phyloP scores from a whole-genome alignment of 2,329 filamentous ascomycete genomes.

The Hymenoscyphus salicellus region DNA sequence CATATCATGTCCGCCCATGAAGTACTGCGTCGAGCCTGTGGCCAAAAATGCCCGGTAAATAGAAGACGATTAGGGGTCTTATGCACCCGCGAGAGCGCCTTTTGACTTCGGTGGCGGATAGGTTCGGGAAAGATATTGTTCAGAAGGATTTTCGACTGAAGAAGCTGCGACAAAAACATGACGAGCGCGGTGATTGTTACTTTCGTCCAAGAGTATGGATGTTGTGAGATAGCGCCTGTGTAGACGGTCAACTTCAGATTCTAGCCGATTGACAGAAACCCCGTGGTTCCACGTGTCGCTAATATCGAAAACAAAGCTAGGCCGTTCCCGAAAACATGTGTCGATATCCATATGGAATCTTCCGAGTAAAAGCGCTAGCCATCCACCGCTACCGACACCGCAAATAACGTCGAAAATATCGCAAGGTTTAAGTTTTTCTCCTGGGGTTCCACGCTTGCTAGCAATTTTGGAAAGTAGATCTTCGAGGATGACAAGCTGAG shows the following conservation, averaged over 20 bases:
- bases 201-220: background rate
- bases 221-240: background rate
- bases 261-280: too few species aligned
- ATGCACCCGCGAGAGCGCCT: background rate
- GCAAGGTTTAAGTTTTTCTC: background rate
- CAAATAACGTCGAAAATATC: background rate
- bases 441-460: background rate
- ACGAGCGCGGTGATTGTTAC: background rate
- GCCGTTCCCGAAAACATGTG: background rate
- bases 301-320: too few species aligned
- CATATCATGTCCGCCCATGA: background rate
- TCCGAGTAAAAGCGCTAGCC: background rate
- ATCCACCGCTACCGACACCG: background rate
- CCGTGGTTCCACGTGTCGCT: too few species aligned
- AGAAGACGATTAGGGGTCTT: background rate
- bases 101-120: background rate
- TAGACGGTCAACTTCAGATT: background rate
- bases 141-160: background rate
- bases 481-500: background rate
- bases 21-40: background rate
- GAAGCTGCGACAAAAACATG: background rate
- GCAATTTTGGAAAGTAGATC: background rate
- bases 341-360: background rate
- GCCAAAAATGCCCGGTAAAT: background rate
- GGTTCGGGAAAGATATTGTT: background rate